Conservation (phyloP, 106 monocot genomes). For the Acorus gramineus region DNA sequence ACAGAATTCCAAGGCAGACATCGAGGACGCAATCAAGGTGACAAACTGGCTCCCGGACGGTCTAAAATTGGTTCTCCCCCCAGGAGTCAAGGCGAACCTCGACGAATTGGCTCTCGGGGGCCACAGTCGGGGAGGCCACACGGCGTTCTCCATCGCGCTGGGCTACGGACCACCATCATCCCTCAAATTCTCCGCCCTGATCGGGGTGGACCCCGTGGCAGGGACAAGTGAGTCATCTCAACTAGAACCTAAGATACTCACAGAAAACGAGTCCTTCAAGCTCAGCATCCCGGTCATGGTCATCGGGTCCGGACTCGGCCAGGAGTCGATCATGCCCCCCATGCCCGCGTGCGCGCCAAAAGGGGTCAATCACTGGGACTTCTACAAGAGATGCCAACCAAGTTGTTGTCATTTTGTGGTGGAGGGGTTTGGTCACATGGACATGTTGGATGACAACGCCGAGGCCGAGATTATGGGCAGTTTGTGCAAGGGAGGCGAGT, state of each 20-base stretch:
- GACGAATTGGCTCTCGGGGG: too few relatives aligned
- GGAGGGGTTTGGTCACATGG: constrained; percentile 24
- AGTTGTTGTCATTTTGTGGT: constrained; percentile 26
- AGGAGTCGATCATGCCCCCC: constrained; percentile 7
- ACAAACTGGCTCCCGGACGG: too few relatives aligned
- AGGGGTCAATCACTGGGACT: constrained; percentile 28
- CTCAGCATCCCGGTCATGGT: constrained; percentile 23
- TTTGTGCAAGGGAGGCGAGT: constrained; percentile 13
- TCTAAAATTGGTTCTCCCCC: too few relatives aligned
- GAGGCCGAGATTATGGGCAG: constrained; percentile 8
- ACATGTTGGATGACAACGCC: constrained; percentile 23
- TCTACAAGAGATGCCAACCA: constrained; percentile 24
- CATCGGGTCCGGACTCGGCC: constrained; percentile 26
- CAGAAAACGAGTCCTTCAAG: constrained; percentile 12
- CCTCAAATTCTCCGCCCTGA: constrained; percentile 18
- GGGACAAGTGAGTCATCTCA: constrained; percentile 6
- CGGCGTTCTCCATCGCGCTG: constrained; percentile 33
- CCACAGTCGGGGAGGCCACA: background rate
- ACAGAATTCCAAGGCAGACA: too few relatives aligned
- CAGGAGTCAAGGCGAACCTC: too few relatives aligned
- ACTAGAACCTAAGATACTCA: constrained; percentile 22
- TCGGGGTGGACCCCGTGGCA: constrained; percentile 35
- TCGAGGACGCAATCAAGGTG: too few relatives aligned
- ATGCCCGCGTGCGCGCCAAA: constrained; percentile 24
- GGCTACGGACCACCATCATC: constrained; percentile 7